phyloP scores from a whole-genome alignment of 805 yeast species.

The Schwanniomyces yamadae region DNA sequence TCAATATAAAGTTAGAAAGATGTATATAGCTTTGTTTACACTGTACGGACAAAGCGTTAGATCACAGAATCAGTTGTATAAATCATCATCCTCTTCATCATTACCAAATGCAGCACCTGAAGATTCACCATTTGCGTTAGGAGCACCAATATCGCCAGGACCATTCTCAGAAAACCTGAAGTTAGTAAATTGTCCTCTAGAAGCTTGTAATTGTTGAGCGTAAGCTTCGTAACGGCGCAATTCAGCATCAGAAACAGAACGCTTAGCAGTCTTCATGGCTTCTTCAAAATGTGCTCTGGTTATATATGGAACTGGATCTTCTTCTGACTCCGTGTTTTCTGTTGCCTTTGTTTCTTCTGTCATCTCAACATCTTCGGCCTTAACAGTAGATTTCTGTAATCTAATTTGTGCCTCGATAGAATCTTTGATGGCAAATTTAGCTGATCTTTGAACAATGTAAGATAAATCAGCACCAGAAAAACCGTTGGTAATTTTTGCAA shows the following conservation, averaged over 20 bases:
- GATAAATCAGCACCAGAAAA: conserved; percentile 99
- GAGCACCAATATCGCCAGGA: conserved; percentile 26
- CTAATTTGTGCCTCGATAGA: conserved; percentile 77
- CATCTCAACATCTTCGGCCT: conserved; percentile 51
- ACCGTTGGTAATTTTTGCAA: conserved; percentile 93
- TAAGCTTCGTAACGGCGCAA: conserved; percentile 98
- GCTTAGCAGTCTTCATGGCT: conserved; percentile 99
- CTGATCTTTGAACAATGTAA: conserved; percentile 97
- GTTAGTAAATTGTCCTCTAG: conserved; percentile 91
- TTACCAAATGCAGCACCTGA: conserved; percentile 48
- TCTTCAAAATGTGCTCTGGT: conserved; percentile 94
- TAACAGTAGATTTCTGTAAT: conserved; percentile 37
- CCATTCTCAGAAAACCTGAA: conserved; percentile 71
- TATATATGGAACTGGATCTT: conserved; percentile 94
- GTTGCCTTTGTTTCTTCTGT: conserved; percentile 30
- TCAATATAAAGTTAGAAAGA: too few relatives aligned
- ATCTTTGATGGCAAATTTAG: conserved; percentile 97
- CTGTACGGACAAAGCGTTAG: too few relatives aligned
- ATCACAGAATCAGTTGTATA: conserved; percentile 61
- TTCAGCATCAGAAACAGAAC: conserved; percentile 96
- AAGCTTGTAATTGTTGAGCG: conserved; percentile 92
- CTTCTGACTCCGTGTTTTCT: conserved; percentile 55
- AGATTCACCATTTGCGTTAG: conserved; percentile 13
- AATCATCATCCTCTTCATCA: conserved; percentile 60
- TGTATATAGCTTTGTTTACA: too few relatives aligned